These are phyloP conservation scores for Suillus ampliporus DNA, from an alignment of 768 basidiomycete genomes.

Conservation along the genomic window DNA sequence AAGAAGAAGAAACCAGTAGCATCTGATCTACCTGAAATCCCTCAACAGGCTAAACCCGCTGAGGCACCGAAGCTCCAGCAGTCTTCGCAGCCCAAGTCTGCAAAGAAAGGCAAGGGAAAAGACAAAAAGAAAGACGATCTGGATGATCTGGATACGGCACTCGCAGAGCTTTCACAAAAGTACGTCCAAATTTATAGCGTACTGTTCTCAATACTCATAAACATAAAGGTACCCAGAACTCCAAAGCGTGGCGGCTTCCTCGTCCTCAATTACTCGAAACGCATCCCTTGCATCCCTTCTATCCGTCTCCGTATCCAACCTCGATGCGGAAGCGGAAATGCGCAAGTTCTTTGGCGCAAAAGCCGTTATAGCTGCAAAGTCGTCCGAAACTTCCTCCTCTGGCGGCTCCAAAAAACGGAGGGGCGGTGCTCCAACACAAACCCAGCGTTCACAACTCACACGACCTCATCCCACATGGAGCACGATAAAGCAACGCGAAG, in stretches of 20 bases:
- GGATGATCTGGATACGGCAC: conserved; percentile 84
- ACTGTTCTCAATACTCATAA: conserved; percentile 1
- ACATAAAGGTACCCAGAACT: conserved; percentile 57
- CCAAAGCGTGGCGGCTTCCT: conserved; percentile 39
- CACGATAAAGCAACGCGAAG: conserved; percentile 69
- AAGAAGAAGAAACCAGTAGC: conserved; percentile 43
- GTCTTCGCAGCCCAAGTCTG: conserved; percentile 46
- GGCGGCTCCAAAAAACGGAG: conserved; percentile 45
- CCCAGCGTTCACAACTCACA: conserved; percentile 72
- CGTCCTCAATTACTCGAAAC: conserved; percentile 32
- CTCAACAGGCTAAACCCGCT: conserved; percentile 15
- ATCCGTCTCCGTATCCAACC: conserved; percentile 77
- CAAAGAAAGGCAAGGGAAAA: conserved; percentile 68
- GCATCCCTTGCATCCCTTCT: conserved; percentile 60
- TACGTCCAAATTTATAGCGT: conserved; percentile 35
- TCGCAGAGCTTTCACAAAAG: conserved; percentile 86
- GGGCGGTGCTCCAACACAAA: conserved; percentile 33
- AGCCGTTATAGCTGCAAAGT: conserved; percentile 73
- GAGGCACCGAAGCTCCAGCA: conserved; percentile 7
- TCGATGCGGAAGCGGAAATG: conserved; percentile 91
- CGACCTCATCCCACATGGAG: conserved; percentile 81
- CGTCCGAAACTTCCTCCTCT: conserved; percentile 38
- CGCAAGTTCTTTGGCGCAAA: conserved; percentile 93
- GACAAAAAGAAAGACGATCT: conserved; percentile 63
- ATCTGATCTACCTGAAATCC: conserved; percentile 14